phyloP scores from a whole-genome alignment of 2,329 filamentous ascomycete genomes.

The Alternaria rosae region DNA sequence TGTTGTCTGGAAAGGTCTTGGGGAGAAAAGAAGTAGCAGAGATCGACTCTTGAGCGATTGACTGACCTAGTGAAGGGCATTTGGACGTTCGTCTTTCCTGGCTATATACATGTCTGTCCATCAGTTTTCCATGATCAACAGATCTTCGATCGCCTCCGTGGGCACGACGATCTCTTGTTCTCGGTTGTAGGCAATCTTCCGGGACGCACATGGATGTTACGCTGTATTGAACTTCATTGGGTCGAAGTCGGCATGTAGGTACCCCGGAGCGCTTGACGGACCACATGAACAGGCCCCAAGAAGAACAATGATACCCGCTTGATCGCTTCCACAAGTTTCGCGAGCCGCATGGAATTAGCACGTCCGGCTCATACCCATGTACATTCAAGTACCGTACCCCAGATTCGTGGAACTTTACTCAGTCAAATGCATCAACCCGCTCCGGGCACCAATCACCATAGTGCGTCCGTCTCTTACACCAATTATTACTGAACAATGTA shows the following conservation, averaged over 20 bases:
- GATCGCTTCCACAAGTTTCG: neutral
- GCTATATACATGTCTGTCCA: conserved; percentile 2
- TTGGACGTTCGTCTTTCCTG: neutral
- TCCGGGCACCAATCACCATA: neutral
- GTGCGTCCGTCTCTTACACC: neutral
- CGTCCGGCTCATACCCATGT: neutral
- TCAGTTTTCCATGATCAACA: neutral
- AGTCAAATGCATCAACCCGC: neutral
- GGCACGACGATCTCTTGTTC: neutral
- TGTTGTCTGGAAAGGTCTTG: neutral
- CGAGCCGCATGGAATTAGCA: conserved; percentile 7
- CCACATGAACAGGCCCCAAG: neutral
- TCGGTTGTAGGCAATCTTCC: neutral
- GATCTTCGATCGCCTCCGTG: neutral
- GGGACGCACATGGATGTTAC: neutral
- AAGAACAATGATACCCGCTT: neutral
- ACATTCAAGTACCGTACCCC: neutral
- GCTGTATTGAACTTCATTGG: conserved; percentile 1
- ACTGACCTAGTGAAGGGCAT: neutral
- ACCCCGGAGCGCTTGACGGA: neutral
- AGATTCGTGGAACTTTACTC: conserved; percentile 13
- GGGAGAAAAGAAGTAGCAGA: neutral
- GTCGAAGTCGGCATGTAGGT: conserved; percentile 4
- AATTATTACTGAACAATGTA: neutral
- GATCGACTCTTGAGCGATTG: neutral